These are phyloP conservation scores for Dioscorea alata DNA, from an alignment of 106 monocot genomes.

Conservation along the genomic window DNA sequence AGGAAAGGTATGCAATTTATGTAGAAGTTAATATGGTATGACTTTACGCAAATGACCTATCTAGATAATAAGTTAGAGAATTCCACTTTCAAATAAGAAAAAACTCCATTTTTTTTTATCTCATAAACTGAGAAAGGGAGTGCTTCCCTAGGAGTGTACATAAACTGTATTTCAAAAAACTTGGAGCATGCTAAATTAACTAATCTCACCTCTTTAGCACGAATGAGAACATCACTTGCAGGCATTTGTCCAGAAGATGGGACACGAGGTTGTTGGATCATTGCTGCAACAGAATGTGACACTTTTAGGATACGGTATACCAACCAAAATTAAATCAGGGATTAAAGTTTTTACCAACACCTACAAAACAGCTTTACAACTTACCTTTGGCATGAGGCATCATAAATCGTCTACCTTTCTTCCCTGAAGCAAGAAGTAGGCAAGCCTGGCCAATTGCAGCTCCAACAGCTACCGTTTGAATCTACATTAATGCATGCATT, in stretches of 20 bases:
- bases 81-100: no score
- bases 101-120: no score
- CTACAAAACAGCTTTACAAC: not conserved
- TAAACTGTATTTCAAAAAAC: no score
- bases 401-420: slow-evolving; percentile 95
- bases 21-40: no score
- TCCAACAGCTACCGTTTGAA: slow-evolving; percentile 84
- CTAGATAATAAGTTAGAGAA: no score
- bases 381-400: slow-evolving; percentile 94
- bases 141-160: no score
- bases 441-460: slow-evolving; percentile 90
- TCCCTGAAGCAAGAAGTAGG: slow-evolving; percentile 91
- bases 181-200: no score
- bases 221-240: slow-evolving; percentile 90
- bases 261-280: slow-evolving; percentile 97
- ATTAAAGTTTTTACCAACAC: not conserved
- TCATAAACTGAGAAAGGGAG: no score
- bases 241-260: slow-evolving; percentile 93
- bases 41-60: no score
- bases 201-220: slow-evolving; percentile 83
- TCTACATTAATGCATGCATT: slow-evolving; percentile 27
- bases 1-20: no score
- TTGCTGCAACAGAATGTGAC: slow-evolving; percentile 33
- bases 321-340: not conserved
- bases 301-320: no score